Percentiles rank a stretch among this genome's conserved stretches.
phyloP scores from a whole-genome alignment of 1,284 basidiomycete genomes.

The Cryptococcus sp. region DNA sequence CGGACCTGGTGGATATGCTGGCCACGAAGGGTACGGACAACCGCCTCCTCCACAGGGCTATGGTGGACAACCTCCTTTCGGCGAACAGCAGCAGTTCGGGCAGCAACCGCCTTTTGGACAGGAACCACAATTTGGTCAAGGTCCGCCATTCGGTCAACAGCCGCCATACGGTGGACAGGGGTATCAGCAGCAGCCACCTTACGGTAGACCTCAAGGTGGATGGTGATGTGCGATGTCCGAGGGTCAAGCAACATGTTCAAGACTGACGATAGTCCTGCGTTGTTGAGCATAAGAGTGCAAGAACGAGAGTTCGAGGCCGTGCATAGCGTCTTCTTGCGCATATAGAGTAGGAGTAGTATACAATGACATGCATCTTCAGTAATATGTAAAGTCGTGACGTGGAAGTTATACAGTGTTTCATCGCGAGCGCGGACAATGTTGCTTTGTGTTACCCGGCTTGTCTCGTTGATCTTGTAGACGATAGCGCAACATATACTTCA shows the following conservation, averaged over 20 bases:
- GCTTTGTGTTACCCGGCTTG: not conserved
- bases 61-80: slow-evolving; percentile 3
- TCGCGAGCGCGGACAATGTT: too few relatives aligned
- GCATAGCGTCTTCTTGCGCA: too few relatives aligned
- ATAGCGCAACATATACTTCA: too few relatives aligned
- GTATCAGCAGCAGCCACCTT: slow-evolving; percentile 14
- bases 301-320: too few relatives aligned
- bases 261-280: too few relatives aligned
- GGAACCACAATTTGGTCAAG: slow-evolving; percentile 1
- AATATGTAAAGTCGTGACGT: too few relatives aligned
- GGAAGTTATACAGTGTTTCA: too few relatives aligned
- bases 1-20: slow-evolving; percentile 1
- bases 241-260: too few relatives aligned
- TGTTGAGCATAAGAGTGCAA: too few relatives aligned
- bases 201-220: slow-evolving; percentile 28
- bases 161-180: slow-evolving; percentile 13
- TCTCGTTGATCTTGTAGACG: not conserved
- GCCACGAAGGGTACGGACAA: slow-evolving; percentile 3
- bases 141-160: slow-evolving; percentile 2
- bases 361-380: too few relatives aligned
- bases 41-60: slow-evolving; percentile 13
- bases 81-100: slow-evolving; percentile 3
- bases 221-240: slow-evolving; percentile 3
- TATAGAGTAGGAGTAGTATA: too few relatives aligned
- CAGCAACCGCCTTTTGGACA: slow-evolving; percentile 16